Evolutionary conservation across 345 rosid species (phyloP).

Genomic region (Microcos paniculata): DNA sequence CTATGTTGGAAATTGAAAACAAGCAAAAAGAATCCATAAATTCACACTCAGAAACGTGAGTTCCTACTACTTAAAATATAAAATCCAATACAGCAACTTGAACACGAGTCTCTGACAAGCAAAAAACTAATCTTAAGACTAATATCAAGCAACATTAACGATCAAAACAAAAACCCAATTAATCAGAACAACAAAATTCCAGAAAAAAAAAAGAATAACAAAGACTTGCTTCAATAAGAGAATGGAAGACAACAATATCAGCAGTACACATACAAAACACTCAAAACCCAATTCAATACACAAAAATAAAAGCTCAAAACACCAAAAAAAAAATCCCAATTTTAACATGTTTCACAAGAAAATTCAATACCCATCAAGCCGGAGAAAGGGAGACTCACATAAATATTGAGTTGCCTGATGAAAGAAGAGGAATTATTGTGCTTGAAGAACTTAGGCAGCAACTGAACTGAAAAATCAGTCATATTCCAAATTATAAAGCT

Average conservation of each 20-base stretch:
- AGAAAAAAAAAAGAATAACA: not conserved
- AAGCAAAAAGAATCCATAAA: not conserved
- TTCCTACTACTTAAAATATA: not conserved
- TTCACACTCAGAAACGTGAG: not conserved
- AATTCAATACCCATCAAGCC: not conserved
- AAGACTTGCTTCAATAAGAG: not conserved
- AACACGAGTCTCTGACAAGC: slow-evolving; percentile 1
- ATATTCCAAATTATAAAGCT: slow-evolving; percentile 65
- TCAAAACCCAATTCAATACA: not conserved
- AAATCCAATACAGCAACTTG: not conserved
- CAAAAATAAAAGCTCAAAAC: slow-evolving; percentile 3
- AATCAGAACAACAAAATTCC: not conserved
- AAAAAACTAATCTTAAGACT: not conserved
- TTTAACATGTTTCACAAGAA: not conserved
- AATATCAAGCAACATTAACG: not conserved
- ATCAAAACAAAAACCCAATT: not conserved
- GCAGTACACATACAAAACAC: not conserved
- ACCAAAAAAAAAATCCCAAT: not conserved
- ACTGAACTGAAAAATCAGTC: slow-evolving; percentile 57
- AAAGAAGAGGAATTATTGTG: slow-evolving; percentile 83
- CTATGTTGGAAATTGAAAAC: not conserved
- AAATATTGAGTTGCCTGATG: slow-evolving; percentile 87
- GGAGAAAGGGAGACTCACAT: slow-evolving; percentile 43
- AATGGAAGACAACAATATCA: not conserved
- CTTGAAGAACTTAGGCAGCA: slow-evolving; percentile 78